Percentiles rank a stretch among this genome's conserved stretches.
phyloP scores from a whole-genome alignment of 805 yeast genomes.

The Yamadazyma takamatsuzukensis region DNA sequence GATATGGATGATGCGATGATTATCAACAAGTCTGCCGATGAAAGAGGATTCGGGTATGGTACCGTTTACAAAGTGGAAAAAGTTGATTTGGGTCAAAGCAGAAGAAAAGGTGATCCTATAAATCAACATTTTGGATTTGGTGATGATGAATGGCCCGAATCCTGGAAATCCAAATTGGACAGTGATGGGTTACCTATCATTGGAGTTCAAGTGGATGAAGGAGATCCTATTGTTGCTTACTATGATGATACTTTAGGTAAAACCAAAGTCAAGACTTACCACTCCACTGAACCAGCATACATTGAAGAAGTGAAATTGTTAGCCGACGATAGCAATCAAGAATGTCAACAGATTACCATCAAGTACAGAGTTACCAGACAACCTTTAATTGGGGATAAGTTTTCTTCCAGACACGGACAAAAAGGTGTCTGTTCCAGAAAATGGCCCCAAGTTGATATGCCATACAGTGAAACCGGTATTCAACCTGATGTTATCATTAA shows the following conservation, averaged over 20 bases:
- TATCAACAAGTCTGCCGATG: slow-evolving; percentile 93
- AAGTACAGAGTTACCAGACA: slow-evolving; percentile 88
- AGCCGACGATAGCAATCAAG: slow-evolving; percentile 77
- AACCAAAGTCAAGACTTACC: slow-evolving; percentile 89
- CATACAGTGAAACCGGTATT: slow-evolving; percentile 92
- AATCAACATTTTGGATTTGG: slow-evolving; percentile 96
- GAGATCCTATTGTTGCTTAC: slow-evolving; percentile 93
- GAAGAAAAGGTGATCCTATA: slow-evolving; percentile 91
- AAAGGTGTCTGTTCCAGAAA: slow-evolving; percentile 98
- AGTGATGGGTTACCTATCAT: slow-evolving; percentile 89
- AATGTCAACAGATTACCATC: slow-evolving; percentile 80
- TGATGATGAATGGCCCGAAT: slow-evolving; percentile 84
- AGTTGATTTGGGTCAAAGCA: slow-evolving; percentile 70
- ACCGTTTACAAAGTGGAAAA: slow-evolving; percentile 93
- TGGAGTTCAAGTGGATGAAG: slow-evolving; percentile 86
- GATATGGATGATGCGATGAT: slow-evolving; percentile 99
- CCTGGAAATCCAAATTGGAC: slow-evolving; percentile 85
- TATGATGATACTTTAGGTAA: slow-evolving; percentile 88
- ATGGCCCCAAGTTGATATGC: slow-evolving; percentile 97
- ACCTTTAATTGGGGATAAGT: slow-evolving; percentile 96
- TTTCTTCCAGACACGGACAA: slow-evolving; percentile 96
- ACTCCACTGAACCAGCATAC: slow-evolving; percentile 90
- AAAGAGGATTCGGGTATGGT: slow-evolving; percentile 97
- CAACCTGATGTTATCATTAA: slow-evolving; percentile 97
- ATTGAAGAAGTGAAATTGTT: slow-evolving; percentile 92